Evolutionary conservation across 331 rosid genomes (phyloP).

Genomic region (Dryas integrifolia): DNA sequence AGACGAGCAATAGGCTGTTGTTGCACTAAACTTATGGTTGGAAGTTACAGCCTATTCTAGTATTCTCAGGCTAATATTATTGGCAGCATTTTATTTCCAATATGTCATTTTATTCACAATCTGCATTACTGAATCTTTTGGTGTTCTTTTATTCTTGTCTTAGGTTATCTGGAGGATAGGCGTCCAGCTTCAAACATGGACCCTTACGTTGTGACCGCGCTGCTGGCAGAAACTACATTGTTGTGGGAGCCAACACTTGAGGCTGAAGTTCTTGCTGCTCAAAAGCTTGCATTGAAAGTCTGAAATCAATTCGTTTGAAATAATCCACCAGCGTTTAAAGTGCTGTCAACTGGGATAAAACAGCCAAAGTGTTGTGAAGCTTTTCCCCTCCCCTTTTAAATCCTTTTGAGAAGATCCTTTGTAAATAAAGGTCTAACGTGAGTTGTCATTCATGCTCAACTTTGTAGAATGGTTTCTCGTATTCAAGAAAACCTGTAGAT

Average conservation of each 20-base stretch:
- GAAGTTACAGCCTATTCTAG: not conserved
- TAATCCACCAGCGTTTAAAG: conserved; percentile 26
- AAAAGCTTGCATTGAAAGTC: conserved; percentile 82
- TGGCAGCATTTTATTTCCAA: not conserved
- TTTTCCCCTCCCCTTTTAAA: conserved; percentile 38
- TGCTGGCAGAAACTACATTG: conserved; percentile 77
- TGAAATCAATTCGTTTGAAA: conserved; percentile 30
- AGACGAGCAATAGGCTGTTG: not conserved
- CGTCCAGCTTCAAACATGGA: conserved; percentile 99
- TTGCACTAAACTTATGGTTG: not conserved
- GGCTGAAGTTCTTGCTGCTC: conserved; percentile 97
- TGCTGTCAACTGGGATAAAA: conserved; percentile 12
- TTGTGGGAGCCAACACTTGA: conserved; percentile 96
- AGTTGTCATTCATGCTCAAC: conserved; percentile 33
- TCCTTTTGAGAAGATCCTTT: conserved; percentile 39
- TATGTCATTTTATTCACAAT: not conserved
- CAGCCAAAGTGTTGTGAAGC: conserved; percentile 20
- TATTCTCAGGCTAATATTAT: not conserved
- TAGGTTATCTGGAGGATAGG: conserved; percentile 98
- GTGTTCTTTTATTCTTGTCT: conserved; percentile 22
- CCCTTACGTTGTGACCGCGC: conserved; percentile 78
- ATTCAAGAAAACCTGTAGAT: conserved; percentile 29
- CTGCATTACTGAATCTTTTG: conserved; percentile 15
- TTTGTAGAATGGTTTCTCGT: conserved; percentile 32
- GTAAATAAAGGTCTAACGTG: conserved; percentile 40